These are phyloP conservation scores for bread wheat (Triticum aestivum) DNA, from an alignment of 176 grass and related monocot genomes.

Conservation along the genomic window IWGSC_CS_RefSeq_v2.1 NC_057812.1:237356066-237356565, in stretches of 20 bases:
- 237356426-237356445: constrained; percentile 85
- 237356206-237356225: not conserved
- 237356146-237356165: not conserved
- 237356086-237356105: constrained; percentile 66
- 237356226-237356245: not conserved
- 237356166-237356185: not conserved
- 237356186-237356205: not conserved
- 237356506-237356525: constrained; percentile 93
- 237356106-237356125: constrained; percentile 9
- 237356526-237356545: constrained; percentile 44
- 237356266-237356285: not conserved
- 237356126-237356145: not conserved
- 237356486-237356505: constrained; percentile 39
- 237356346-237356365: not conserved
- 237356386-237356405: constrained; percentile 38
- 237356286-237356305: not conserved
- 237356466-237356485: constrained; percentile 29
- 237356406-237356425: constrained; percentile 87
- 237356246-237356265: not conserved
- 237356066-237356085: constrained; percentile 59
- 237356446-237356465: constrained; percentile 67
- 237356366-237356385: not conserved
- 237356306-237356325: not conserved
- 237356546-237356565: constrained; percentile 1
- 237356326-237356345: not conserved